Evolutionary conservation across 2,329 filamentous ascomycete species (phyloP).

Genomic region (Juglanconis oblonga): DNA sequence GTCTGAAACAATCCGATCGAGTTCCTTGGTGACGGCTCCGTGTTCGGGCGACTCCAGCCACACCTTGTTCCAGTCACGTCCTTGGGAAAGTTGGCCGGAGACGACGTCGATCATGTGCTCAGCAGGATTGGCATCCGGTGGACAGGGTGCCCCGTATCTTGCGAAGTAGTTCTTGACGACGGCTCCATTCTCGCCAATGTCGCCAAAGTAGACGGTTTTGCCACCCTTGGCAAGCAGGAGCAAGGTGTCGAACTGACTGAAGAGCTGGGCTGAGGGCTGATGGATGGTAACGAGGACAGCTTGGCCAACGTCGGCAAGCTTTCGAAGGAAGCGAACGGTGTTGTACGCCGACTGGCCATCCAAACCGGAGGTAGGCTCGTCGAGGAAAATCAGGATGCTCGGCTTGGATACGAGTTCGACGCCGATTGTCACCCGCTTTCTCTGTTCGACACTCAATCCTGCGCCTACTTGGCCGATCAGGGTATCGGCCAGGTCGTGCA

Average conservation of each 20-base stretch:
- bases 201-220: conserved; percentile 67
- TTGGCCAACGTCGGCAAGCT: conserved; percentile 55
- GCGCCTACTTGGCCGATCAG: conserved; percentile 62
- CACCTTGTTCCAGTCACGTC: conserved; percentile 63
- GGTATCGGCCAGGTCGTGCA: conserved; percentile 65
- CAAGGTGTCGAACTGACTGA: conserved; percentile 57
- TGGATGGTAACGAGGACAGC: conserved; percentile 55
- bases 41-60: conserved; percentile 58
- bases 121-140: conserved; percentile 65
- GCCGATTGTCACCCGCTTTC: conserved; percentile 62
- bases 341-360: conserved; percentile 64
- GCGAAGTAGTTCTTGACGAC: conserved; percentile 64
- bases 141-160: conserved; percentile 59
- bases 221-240: conserved; percentile 64
- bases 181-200: conserved; percentile 58
- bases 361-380: conserved; percentile 60
- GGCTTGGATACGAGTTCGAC: conserved; percentile 57
- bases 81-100: conserved; percentile 28
- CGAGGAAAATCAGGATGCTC: conserved; percentile 58
- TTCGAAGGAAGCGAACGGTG: conserved; percentile 60
- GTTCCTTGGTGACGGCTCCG: conserved; percentile 53
- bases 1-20: conserved; percentile 59
- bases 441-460: conserved; percentile 59
- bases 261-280: conserved; percentile 51
- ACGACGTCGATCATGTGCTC: conserved; percentile 69